Base-by-base conservation (phyloP, 1,284 basidiomycete species). In the Stereum hirsutum region DNA sequence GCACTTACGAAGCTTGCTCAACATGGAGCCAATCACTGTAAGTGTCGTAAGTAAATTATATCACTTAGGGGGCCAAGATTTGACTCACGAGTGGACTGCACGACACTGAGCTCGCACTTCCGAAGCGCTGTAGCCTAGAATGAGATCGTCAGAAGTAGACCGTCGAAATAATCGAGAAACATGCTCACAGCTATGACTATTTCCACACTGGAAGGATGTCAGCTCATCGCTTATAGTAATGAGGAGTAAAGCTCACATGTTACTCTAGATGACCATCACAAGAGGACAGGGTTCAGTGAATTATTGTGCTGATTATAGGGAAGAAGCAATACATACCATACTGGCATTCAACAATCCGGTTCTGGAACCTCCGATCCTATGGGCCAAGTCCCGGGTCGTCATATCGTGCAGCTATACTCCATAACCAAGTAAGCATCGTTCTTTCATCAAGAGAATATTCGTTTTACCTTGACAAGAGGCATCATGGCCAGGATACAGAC, bases 271-370 rank as follows among this genome's bases (percentile, higher is more conserved):
- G 19, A 39, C n/a, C 37, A n/a, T 30, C 28, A 30, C 10, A n/a
- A n/a, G n/a, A n/a, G n/a, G n/a, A n/a, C 14, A 20, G 34, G 19
- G 14, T n/a, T 31, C 28, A 31, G 15, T 15, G 6, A 11, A 15
- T 31, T 15, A 31, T 11, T 31, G 28, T 1, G 15, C 34, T 19
- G 14, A 7, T 19, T 21, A 17, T 14, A 21, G 23, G 20, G 35
- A 19, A 26, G 5, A n/a, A 7, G 25, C 17, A 14, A 42, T 34
- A 42, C 41, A 24, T 36, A 84, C 84, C 73, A 93, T 69, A 48
- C 84, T 92, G 11, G 86, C 88, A 53, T 91, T 91, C 33, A 91
- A 63, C 26, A 92, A 65, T 12, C 86, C 89, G 0, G 84, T 80
- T 49, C 81, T 80, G 1, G 84, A 74, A 41, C 89, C 88, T 8